Base-by-base conservation (phyloP, 116 monocot species). In the Trichopus zeylanicus region DNA sequence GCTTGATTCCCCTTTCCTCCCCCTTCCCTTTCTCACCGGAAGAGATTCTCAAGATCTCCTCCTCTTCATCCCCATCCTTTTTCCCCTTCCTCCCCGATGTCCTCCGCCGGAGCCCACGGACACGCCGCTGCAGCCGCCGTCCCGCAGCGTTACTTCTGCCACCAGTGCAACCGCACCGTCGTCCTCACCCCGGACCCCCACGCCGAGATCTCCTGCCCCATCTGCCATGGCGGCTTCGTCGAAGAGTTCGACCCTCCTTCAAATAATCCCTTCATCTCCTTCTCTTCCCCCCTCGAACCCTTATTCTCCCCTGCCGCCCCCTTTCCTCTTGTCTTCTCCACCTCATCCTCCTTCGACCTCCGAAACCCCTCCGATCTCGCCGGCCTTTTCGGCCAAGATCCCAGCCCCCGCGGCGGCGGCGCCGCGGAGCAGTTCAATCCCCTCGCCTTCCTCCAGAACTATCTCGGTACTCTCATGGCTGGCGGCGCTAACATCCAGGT, bases 401-500 rank as follows among this genome's bases (percentile, higher is more conserved):
- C 30, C 59, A 9, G 37, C 54, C 25, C 60, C 21, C 1, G 21
- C n/a, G 51, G 52, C 30, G 27, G 22, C 23, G 60, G 15, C 35
- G 1, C 48, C 11, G 48, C 53, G 4, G 72, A 73, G 21, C 62
- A 70, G 19, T 82, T 76, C 54, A 75, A 83, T 57, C 69, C 79
- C 22, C 5, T 83, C 9, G 42, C 60, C 27, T 88, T 98, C 75
- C 53, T 98, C 28, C 79, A 73, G 53, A 70, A 71, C 52, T 84
- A 87, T 70, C 24, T 97, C 57, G 76, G 91, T 37, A 27, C 63
- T 22, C 57, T 91, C 29, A 28, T 71, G 23, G 82, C 56, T n/a
- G 80, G 62, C 21, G 87, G 87, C 32, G 73, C 81, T 46, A 77
- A 75, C 68, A 76, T 85, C 57, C 88, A 93, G 70, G 52, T 93